A percentile compares a stretch with the other conserved stretches of the same genome.
Conservation (phyloP, 257 asterid species). For the Solanum piurae region DNA sequence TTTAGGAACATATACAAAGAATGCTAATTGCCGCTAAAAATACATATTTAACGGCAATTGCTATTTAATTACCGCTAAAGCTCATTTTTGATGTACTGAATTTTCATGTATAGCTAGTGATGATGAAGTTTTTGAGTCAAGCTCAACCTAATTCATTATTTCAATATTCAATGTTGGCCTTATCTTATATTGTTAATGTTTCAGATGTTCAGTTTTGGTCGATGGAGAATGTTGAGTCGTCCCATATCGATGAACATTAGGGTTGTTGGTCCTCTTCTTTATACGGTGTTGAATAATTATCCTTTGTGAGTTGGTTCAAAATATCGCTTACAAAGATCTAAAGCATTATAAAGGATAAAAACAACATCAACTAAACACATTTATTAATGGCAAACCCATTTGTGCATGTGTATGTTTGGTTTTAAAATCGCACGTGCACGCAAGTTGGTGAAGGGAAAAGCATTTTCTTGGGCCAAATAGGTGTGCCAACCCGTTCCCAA, state of each 20-base stretch:
- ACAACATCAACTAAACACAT: background rate
- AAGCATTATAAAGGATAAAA: background rate
- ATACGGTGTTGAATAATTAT: no score
- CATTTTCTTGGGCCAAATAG: background rate
- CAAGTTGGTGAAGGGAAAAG: background rate
- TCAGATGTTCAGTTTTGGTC: no score
- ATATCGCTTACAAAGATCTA: background rate
- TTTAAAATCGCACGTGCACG: background rate
- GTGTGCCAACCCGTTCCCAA: background rate
- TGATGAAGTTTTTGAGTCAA: background rate
- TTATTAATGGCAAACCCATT: no score
- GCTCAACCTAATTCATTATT: background rate
- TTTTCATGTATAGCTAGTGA: background rate
- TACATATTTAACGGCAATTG: no score
- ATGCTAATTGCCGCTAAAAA: no score
- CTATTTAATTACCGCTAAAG: no score
- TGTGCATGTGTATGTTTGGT: background rate
- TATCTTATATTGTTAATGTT: background rate
- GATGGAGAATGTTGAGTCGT: background rate
- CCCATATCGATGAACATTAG: background rate
- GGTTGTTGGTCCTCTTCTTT: background rate
- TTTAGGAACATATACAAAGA: no score
- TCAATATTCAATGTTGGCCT: no score
- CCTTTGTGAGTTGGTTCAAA: background rate
- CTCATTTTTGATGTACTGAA: no score